These are phyloP conservation scores for Sclerotinia minor DNA, from an alignment of 2,329 filamentous ascomycete genomes.

Conservation along the genomic window DNA sequence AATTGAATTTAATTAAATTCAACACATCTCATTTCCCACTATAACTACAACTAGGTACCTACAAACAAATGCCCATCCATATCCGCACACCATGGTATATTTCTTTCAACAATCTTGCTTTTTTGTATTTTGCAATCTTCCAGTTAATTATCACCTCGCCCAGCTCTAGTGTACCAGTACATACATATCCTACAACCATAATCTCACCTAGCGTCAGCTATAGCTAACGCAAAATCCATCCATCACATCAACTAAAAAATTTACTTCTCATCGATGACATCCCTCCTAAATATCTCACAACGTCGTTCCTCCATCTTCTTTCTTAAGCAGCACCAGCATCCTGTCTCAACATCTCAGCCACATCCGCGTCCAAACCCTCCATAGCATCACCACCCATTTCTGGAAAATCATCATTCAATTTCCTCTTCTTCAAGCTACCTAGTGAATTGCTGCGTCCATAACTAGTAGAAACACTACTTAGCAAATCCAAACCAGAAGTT, in stretches of 20 bases:
- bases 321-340: slow-evolving; percentile 28
- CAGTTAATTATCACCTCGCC: background rate
- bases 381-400: slow-evolving; percentile 52
- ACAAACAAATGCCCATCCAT: background rate
- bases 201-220: background rate
- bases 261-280: background rate
- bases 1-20: too few species aligned
- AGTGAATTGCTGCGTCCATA: slow-evolving; percentile 37
- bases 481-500: slow-evolving; percentile 43
- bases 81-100: slow-evolving; percentile 5
- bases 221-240: background rate
- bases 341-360: slow-evolving; percentile 56
- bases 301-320: too few species aligned
- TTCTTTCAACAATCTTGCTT: slow-evolving; percentile 3
- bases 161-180: background rate
- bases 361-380: slow-evolving; percentile 59
- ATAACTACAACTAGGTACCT: too few species aligned
- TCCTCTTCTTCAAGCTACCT: slow-evolving; percentile 49
- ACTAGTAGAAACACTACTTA: slow-evolving; percentile 44
- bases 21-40: background rate
- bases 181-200: slow-evolving; percentile 15
- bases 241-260: background rate
- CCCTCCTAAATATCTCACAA: background rate
- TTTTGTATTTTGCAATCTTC: background rate
- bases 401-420: slow-evolving; percentile 50